Conservation (phyloP, 2,329 filamentous ascomycete genomes). For the Aspergillus pseudoviridinutans region DNA sequence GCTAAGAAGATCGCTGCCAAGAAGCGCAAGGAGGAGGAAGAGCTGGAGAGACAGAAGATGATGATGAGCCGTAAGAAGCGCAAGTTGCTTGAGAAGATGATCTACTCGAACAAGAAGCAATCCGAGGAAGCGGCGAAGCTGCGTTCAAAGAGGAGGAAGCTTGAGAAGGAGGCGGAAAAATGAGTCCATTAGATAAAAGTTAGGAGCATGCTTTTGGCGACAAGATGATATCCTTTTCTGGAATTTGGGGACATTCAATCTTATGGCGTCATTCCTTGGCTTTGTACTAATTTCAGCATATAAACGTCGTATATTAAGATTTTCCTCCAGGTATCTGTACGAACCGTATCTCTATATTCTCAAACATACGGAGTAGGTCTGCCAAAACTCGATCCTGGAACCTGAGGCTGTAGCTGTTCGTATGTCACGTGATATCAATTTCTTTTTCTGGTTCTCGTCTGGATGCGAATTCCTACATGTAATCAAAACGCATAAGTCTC, state of each 20-base stretch:
- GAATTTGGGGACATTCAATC: conserved; percentile 14
- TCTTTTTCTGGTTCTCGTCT: conserved; percentile 3
- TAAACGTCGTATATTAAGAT: not conserved
- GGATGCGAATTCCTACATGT: not conserved
- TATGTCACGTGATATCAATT: conserved; percentile 9
- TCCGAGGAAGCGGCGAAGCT: conserved; percentile 85
- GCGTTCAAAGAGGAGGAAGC: conserved; percentile 81
- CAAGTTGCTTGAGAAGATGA: conserved; percentile 96
- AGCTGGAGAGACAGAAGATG: conserved; percentile 88
- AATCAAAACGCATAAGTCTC: too few relatives aligned
- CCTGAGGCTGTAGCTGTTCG: not conserved
- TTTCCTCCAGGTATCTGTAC: not conserved
- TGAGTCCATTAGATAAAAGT: conserved; percentile 21
- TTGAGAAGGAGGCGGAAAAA: conserved; percentile 58
- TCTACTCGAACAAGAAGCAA: conserved; percentile 90
- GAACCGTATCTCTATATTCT: not conserved
- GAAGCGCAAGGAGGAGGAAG: conserved; percentile 70
- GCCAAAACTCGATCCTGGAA: not conserved
- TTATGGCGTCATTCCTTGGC: conserved; percentile 14
- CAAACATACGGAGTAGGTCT: not conserved
- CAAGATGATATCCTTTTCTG: conserved; percentile 22
- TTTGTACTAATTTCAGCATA: conserved; percentile 1
- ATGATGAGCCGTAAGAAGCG: conserved; percentile 99
- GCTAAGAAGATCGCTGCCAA: conserved; percentile 65
- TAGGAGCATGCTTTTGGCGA: conserved; percentile 13